phyloP scores from a whole-genome alignment of 768 basidiomycete species.

The Lentinus brumalis region DNA sequence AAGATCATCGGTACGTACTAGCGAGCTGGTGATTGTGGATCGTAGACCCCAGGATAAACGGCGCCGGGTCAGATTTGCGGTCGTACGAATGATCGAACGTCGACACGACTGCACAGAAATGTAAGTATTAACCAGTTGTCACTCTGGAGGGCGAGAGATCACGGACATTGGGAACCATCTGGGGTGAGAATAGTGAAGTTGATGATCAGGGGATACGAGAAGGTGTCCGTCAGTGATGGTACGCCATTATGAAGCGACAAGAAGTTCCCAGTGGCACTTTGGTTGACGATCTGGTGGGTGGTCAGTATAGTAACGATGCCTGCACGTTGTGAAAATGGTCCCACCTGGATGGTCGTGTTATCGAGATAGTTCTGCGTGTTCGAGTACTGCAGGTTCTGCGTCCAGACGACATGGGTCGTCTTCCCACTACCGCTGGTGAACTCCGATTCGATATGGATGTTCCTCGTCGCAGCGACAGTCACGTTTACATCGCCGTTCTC shows the following conservation, averaged over 20 bases:
- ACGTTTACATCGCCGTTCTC: conserved; percentile 53
- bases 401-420: conserved; percentile 54
- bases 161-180: conserved; percentile 23
- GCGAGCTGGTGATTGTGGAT: conserved; percentile 63
- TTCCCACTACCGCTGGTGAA: conserved; percentile 65
- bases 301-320: not conserved
- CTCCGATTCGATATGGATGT: conserved; percentile 60
- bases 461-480: conserved; percentile 60
- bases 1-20: conserved; percentile 38
- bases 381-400: conserved; percentile 60
- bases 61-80: conserved; percentile 56
- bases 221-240: conserved; percentile 47
- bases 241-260: conserved; percentile 52
- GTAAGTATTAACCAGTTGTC: not conserved
- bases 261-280: conserved; percentile 50
- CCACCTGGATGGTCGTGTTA: conserved; percentile 44
- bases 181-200: conserved; percentile 37
- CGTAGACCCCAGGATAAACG: conserved; percentile 58
- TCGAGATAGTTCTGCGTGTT: conserved; percentile 66
- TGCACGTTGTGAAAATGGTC: not conserved
- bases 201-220: conserved; percentile 54
- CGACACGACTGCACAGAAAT: conserved; percentile 44
- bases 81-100: conserved; percentile 71
- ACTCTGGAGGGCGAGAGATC: not conserved
- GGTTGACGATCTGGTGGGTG: conserved; percentile 46